These are phyloP conservation scores for Melastoma malabathricum DNA, from an alignment of 345 rosid species.

Conservation along the genomic window DNA sequence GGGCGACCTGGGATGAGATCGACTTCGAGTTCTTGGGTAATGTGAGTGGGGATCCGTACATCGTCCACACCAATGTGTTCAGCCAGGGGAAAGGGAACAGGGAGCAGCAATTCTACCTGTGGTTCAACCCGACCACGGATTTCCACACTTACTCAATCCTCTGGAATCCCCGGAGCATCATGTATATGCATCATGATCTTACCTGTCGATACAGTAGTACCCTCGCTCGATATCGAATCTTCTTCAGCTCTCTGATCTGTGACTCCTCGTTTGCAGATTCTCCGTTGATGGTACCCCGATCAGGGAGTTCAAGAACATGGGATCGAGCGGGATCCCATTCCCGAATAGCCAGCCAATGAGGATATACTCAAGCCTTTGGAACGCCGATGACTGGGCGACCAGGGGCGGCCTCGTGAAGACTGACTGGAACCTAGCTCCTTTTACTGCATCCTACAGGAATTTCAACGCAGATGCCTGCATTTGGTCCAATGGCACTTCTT, in stretches of 20 bases:
- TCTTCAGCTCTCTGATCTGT: background rate
- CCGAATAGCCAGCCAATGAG: constrained; percentile 44
- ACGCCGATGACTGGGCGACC: constrained; percentile 55
- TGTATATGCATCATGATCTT: constrained; percentile 10
- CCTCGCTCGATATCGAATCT: background rate
- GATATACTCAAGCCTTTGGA: constrained; percentile 49
- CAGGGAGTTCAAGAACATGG: constrained; percentile 51
- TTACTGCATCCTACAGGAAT: constrained; percentile 42
- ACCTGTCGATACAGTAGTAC: background rate
- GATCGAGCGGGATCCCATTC: constrained; percentile 29
- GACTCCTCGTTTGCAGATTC: constrained; percentile 18
- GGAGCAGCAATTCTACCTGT: constrained; percentile 33
- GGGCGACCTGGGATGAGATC: constrained; percentile 61
- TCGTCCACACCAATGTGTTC: constrained; percentile 32
- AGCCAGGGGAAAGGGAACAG: constrained; percentile 8
- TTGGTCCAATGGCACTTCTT: constrained; percentile 22
- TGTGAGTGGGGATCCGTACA: constrained; percentile 51
- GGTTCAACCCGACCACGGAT: constrained; percentile 47
- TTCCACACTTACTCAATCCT: constrained; percentile 49
- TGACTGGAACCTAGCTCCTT: constrained; percentile 50
- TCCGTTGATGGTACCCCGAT: constrained; percentile 45
- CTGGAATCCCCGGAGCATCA: constrained; percentile 48
- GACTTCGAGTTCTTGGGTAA: constrained; percentile 58
- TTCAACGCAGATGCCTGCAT: constrained; percentile 34
- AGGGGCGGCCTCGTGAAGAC: constrained; percentile 50